phyloP scores from a whole-genome alignment of 139 green algal species.

The Chlorella sorokiniana region DNA sequence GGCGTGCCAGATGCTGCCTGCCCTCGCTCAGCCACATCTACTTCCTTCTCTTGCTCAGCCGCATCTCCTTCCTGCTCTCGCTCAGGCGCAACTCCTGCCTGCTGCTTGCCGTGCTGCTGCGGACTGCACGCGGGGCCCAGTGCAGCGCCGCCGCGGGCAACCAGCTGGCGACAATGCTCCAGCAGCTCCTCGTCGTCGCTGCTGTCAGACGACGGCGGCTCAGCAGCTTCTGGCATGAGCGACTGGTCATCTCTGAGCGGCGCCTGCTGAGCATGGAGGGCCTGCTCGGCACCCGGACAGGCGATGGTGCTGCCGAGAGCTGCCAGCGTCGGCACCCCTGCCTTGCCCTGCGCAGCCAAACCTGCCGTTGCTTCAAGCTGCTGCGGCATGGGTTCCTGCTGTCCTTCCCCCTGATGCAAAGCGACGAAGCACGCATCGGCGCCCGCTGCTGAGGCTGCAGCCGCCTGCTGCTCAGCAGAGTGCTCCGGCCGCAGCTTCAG shows the following conservation, averaged over 20 bases:
- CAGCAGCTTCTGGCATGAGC: not conserved
- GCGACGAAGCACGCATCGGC: not conserved
- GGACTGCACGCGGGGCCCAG: too few relatives aligned
- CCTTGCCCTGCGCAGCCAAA: too few relatives aligned
- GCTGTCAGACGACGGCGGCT: not conserved
- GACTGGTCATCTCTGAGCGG: not conserved
- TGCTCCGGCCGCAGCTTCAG: not conserved
- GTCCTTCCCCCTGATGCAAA: not conserved
- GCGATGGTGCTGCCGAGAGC: too few relatives aligned
- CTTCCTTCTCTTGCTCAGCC: not conserved
- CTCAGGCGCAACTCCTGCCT: not conserved
- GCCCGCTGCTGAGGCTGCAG: not conserved
- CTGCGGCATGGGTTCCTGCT: not conserved
- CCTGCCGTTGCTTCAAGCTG: not conserved
- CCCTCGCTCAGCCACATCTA: not conserved
- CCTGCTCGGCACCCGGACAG: too few relatives aligned
- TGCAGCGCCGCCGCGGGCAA: not conserved
- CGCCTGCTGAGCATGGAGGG: too few relatives aligned
- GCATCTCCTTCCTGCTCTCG: not conserved
- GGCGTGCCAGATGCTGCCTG: not conserved
- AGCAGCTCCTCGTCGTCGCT: constrained; percentile 21
- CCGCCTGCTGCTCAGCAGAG: constrained; percentile 10
- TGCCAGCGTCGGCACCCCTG: too few relatives aligned
- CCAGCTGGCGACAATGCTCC: constrained; percentile 7
- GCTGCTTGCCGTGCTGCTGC: not conserved